Conservation (phyloP, 768 basidiomycete species). For the Amanita polypyramis region DNA sequence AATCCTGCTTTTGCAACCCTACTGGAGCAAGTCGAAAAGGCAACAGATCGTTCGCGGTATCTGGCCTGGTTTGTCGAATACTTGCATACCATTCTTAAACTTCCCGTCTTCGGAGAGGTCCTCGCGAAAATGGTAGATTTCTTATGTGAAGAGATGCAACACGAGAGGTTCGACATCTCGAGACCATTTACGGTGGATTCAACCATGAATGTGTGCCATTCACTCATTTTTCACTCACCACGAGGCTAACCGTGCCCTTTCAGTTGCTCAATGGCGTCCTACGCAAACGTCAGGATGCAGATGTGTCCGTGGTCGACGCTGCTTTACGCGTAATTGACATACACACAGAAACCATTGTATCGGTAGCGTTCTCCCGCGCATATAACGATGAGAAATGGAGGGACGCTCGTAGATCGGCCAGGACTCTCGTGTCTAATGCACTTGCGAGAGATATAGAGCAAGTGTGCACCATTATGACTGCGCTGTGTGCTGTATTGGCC, state of each 20-base stretch:
- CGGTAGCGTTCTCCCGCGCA: conserved; percentile 25
- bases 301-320: conserved; percentile 13
- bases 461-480: conserved; percentile 20
- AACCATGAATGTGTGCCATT: conserved; percentile 49
- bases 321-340: conserved; percentile 25
- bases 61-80: conserved; percentile 59
- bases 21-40: conserved; percentile 24
- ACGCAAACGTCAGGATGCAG: conserved; percentile 14
- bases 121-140: conserved; percentile 64
- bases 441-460: conserved; percentile 23
- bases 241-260: not conserved
- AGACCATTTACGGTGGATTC: conserved; percentile 51
- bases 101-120: conserved; percentile 46
- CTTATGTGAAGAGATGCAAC: conserved; percentile 74
- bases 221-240: not conserved
- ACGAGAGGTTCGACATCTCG: conserved; percentile 52
- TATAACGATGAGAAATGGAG: conserved; percentile 26
- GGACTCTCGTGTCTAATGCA: conserved; percentile 22
- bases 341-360: conserved; percentile 26
- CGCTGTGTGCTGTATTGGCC: conserved; percentile 21
- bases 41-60: conserved; percentile 32
- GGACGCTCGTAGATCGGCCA: conserved; percentile 22
- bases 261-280: conserved; percentile 25
- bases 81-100: conserved; percentile 43
- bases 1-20: conserved; percentile 48